Evolutionary conservation across 2,329 filamentous ascomycete genomes (phyloP), one percentile per base, ranked within the genome.

Genomic region (Exserohilum rostratum): DNA sequence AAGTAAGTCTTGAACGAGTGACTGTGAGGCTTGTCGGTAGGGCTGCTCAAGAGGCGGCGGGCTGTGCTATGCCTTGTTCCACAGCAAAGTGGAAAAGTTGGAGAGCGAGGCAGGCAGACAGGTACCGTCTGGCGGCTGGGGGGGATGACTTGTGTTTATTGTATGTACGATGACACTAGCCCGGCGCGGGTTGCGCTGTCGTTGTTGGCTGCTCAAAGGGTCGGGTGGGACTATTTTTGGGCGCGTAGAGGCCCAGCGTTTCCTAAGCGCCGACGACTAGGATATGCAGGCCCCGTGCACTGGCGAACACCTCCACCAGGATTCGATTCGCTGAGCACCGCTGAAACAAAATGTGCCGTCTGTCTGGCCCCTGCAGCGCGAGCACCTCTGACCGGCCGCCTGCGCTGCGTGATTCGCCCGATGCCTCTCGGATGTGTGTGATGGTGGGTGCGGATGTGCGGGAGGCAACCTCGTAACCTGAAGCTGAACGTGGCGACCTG

Each of bases 321-420:
- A 48, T 52, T 52, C 52, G 56, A 66, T 69, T 66, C 66, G 64
- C 51, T 54, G 38, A 38, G 33, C 44, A 38, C 39, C 54, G 63
- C 58, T 68, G 69, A 72, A 73, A 71, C 69, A 62, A 60, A 55
- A 55, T 51, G 69, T 73, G 72, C 73, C 71, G 73, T 72, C 68
- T 62, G 67, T 69, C 65, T 57, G 42, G 67, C 62, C 68, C 72
- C 69, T 75, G 72, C 72, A 75, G 69, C 64, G 62, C 53, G 56
- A 52, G 50, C 59, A 33, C 59, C 54, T 45, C 43, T 55, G 58
- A 58, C 54, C 53, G 55, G 48, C 51, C 53, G 45, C 39, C 34
- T 50, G 50, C 37, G 42, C 50, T 18, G 49, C 49, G 45, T 70
- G 70, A 73, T 72, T 73, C 63, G 72, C 51, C 46, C 53, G 13